Evolutionary conservation across 2,329 filamentous ascomycete species (phyloP), one percentile per base, ranked within the genome.

Genomic region (Aspergillus sp.): DNA sequence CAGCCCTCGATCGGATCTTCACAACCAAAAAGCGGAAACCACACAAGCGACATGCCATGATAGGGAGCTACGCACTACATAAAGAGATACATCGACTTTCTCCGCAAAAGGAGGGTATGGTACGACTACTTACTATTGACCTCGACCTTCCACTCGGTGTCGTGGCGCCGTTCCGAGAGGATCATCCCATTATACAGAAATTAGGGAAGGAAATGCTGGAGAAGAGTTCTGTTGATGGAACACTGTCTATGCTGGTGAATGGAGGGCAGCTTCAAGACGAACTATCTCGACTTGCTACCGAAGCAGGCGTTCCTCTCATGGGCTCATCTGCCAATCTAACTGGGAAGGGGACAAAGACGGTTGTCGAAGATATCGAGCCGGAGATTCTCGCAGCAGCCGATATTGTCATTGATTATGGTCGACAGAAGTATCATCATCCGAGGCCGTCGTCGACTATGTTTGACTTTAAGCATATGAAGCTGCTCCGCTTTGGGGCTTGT

Each of bases 261-360:
- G 60, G 50, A 4, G 58, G 60, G 1, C 30, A 35, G 19, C 43
- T 65, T n/a, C 48, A 56, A 35, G 57, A 59, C 10, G 58, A 62
- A 35, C 38, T 66, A 5, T 51, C 50, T 1, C 44, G 46, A 19
- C 38, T 65, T 37, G 50, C 51, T 27, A 43, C 49, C 7, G 46
- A 49, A 6, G 54, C 45, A 2, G 51, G 50, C 9, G 42, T 57
- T 6, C 46, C 56, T 6, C 28, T 64, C 28, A 40, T 65, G 30
- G 62, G 62, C 0, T 60, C 56, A 1, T 61, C 56, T 5, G 63
- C 63, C 8, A 66, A 66, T 37, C 10, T 66, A 1, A 53, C 60
- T 1, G 60, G 60, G 1, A 49, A 44, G n/a, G 60, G 60, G 6
- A 55, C 55, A 7, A 65, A 64, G 40, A 48, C 33, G 7, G 28